Base-by-base conservation (phyloP, 192 early-diverging fungal species). In the Coemansia reversa region DNA sequence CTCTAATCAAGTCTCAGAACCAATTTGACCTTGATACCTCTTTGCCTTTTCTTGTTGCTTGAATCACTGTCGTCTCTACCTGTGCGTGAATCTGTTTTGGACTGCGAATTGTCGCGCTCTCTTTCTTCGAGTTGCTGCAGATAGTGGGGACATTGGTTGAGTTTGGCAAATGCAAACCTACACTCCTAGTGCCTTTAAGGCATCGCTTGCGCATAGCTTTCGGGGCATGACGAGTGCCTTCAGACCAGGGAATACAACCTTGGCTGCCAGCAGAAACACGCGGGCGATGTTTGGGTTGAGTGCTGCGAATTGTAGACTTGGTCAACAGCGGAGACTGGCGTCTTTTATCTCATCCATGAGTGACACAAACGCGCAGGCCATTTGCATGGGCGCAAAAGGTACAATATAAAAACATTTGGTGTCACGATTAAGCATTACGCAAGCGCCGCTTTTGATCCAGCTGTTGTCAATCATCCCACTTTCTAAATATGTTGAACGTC, bases 141-240 rank as follows among this genome's bases (percentile, higher is more conserved):
- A 59, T 27, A 47, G 58, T 7, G 27, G 42, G 9, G 58, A 28
- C 39, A 25, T 47, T 59, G 39, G 39, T 3, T 45, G 39, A 45
- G 12, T 14, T 25, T 56, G 39, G 28, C 63, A 58, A 69, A 71
- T 71, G 69, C 69, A 71, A 39, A 47, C 69, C n/a, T 61, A 65
- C 23, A 23, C 20, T 5, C 62, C 69, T 1, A 51, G 58, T 32
- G 49, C 57, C 27, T 28, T 53, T 18, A 52, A 52, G 8, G 39
- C 69, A 6, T 51, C 58, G 11, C 39, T 60, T 57, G 29, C 58
- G 12, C 58, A 42, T 35, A 45, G 69, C 4, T n/a, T 70, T 18
- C 32, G 49, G 48, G 39, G 30, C 5, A 58, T 55, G 11, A 24
- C 55, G 29, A 22, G 50, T 51, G 25, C 29, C 48, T 19, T 67